These are phyloP conservation scores for Gracilaria domingensis DNA, from an alignment of 23 red algal species.

Conservation along the genomic window DNA sequence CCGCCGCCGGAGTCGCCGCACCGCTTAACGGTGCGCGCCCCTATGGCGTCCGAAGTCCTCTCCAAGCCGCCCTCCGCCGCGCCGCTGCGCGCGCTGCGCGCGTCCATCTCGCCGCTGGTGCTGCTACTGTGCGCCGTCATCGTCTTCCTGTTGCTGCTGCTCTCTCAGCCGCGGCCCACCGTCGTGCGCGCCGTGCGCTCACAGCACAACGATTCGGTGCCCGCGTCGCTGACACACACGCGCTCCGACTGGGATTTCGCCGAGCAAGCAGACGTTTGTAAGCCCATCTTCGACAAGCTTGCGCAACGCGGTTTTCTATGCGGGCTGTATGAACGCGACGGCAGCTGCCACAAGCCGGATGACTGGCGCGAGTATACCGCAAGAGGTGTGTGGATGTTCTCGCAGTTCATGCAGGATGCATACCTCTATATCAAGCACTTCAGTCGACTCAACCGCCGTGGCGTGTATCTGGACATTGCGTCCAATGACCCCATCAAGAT, in stretches of 20 bases:
- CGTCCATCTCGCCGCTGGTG: not conserved
- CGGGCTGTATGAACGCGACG: slow-evolving; percentile 7
- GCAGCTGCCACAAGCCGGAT: slow-evolving; percentile 19
- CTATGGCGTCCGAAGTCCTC: not conserved
- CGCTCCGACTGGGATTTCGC: slow-evolving; percentile 1
- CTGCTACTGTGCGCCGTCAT: not conserved
- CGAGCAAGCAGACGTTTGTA: slow-evolving; percentile 4
- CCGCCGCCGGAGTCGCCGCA: too few relatives aligned
- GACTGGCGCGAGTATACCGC: not conserved
- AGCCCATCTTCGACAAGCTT: slow-evolving; percentile 33
- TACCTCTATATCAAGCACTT: slow-evolving; percentile 59
- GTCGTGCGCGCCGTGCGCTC: not conserved
- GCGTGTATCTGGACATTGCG: slow-evolving; percentile 52
- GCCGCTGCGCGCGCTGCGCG: not conserved
- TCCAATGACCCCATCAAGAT: slow-evolving; percentile 14
- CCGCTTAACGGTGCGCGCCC: too few relatives aligned
- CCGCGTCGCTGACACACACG: slow-evolving; percentile 13
- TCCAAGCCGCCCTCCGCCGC: not conserved
- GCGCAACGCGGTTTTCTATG: slow-evolving; percentile 9
- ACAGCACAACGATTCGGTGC: too few relatives aligned
- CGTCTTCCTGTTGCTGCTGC: not conserved
- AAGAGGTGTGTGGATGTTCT: slow-evolving; percentile 39
- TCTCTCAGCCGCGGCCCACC: not conserved
- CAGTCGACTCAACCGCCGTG: slow-evolving; percentile 24
- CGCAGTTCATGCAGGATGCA: slow-evolving; percentile 52